A percentile compares a stretch with the other conserved stretches of the same genome.
These are phyloP conservation scores for Combretum micranthum DNA, from an alignment of 345 rosid genomes.

Conservation along the genomic window DNA sequence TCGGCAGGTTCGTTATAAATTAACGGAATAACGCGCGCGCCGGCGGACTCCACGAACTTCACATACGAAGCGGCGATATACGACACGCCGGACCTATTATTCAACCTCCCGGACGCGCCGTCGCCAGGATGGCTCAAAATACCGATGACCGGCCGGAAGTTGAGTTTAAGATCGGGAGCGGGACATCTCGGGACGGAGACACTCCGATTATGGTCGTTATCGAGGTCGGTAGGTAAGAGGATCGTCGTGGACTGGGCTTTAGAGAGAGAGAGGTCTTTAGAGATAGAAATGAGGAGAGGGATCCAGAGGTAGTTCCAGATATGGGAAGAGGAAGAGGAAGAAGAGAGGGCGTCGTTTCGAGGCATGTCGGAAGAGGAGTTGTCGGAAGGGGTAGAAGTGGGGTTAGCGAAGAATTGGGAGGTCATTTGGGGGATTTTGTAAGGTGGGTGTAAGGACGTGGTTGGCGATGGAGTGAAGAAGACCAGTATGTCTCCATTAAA, in stretches of 20 bases:
- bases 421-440: constrained; percentile 25
- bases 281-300: constrained; percentile 37
- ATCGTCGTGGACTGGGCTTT: constrained; percentile 25
- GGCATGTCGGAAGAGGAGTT: constrained; percentile 14
- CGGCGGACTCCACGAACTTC: constrained; percentile 86
- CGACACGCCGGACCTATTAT: constrained; percentile 22
- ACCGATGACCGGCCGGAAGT: constrained; percentile 78
- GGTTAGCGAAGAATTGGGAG: constrained; percentile 21
- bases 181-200: constrained; percentile 31
- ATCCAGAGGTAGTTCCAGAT: constrained; percentile 47
- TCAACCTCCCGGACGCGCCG: constrained; percentile 79
- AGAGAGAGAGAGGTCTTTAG: constrained; percentile 32
- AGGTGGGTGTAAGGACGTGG: too few relatives aligned
- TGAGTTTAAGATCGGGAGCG: constrained; percentile 40
- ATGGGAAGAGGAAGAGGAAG: constrained; percentile 19
- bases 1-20: constrained; percentile 67
- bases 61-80: constrained; percentile 66
- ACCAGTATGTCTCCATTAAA: too few relatives aligned
- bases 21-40: constrained; percentile 85
- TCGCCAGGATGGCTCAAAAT: constrained; percentile 84
- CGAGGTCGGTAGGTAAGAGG: constrained; percentile 40
- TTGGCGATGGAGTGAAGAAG: too few relatives aligned
- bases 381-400: constrained; percentile 15
- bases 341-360: constrained; percentile 20
- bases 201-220: not conserved